Base-by-base conservation (phyloP, 2,329 filamentous ascomycete species). In the Sporothrix brasiliensis region DNA sequence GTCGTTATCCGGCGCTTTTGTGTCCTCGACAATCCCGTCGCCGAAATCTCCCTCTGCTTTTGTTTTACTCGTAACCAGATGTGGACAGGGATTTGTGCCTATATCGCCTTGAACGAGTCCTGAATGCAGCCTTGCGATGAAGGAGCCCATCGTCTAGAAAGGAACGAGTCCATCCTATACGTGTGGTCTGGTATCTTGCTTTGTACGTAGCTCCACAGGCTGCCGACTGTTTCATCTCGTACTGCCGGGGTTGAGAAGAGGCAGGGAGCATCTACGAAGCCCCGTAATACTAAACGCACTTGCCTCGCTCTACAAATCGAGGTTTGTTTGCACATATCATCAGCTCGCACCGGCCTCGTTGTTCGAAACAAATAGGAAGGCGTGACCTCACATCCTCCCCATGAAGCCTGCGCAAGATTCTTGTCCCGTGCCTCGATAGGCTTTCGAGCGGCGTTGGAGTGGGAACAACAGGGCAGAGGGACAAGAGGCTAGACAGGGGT, bases 401-500 rank as follows among this genome's bases (percentile, higher is more conserved):
- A 39, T 44, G 2, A 61, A 61, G 58, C 21, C 16, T 27, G 58
- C 58, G 58, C 39, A 47, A 39, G 24, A 11, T 44, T 44, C 21
- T n/a, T 47, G 58, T 61, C 60, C n/a, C 49, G 60, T 49, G 58
- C 58, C 58, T 47, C 21, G 58, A 63, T 30, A 49, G 41, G 58
- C n/a, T 63, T 63, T 63, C 11, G 58, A 16, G n/a, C 39, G 39
- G 39, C 24, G 24, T 24, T 24, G 2, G 60, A 44, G 34, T 60
- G 34, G 34, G 56, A 61, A 61, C 58, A 63, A 47, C 39, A 10
- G 58, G 21, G 19, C 41, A n/a, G 10, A 61, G 30, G 39, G 61
- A 16, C 60, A 50, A 7, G 61, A 65, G 47, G 61, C 61, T 65
- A 65, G 61, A 65, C 61, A 50, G 47, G 61, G 61, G 61, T 34